Percentiles rank a stretch among this genome's conserved stretches.
Evolutionary conservation across 2,329 filamentous ascomycete species (phyloP).

Genomic region (Fonsecaea multimorphosa): DNA sequence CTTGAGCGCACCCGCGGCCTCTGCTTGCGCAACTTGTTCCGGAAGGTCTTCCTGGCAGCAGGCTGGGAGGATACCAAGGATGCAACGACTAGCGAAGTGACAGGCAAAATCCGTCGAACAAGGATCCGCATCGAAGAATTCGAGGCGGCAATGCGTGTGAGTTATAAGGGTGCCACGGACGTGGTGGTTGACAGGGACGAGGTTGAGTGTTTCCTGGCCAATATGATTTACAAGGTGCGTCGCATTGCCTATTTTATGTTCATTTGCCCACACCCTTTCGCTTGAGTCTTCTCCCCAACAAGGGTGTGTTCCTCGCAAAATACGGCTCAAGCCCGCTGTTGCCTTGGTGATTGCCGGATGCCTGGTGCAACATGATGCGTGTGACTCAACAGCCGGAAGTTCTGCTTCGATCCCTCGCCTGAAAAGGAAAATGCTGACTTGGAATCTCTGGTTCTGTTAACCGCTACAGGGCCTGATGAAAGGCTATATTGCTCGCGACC

Average conservation of each 20-base stretch:
- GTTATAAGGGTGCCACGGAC: constrained; percentile 58
- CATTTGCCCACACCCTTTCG: neutral
- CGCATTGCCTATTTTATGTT: constrained; percentile 32
- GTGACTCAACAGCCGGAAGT: neutral
- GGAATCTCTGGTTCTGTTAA: neutral
- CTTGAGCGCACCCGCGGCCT: constrained; percentile 92
- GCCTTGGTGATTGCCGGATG: constrained; percentile 26
- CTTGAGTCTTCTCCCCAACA: neutral
- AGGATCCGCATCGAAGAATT: constrained; percentile 85
- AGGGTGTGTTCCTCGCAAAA: neutral
- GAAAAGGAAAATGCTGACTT: constrained; percentile 22
- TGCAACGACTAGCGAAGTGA: constrained; percentile 54
- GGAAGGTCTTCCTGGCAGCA: constrained; percentile 86
- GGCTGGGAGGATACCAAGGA: constrained; percentile 82
- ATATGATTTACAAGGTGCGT: constrained; percentile 96
- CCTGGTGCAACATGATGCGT: constrained; percentile 11
- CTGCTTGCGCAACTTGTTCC: constrained; percentile 84
- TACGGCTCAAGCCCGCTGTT: constrained; percentile 8
- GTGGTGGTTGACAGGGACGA: constrained; percentile 81
- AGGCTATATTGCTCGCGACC: constrained; percentile 92
- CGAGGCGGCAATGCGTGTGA: constrained; percentile 78
- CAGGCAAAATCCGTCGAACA: constrained; percentile 64
- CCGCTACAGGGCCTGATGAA: constrained; percentile 84
- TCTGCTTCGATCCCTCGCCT: neutral
- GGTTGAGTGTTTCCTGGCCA: constrained; percentile 91